phyloP scores from a whole-genome alignment of 148 eudicot species.

The Heliosperma pusillum region DNA sequence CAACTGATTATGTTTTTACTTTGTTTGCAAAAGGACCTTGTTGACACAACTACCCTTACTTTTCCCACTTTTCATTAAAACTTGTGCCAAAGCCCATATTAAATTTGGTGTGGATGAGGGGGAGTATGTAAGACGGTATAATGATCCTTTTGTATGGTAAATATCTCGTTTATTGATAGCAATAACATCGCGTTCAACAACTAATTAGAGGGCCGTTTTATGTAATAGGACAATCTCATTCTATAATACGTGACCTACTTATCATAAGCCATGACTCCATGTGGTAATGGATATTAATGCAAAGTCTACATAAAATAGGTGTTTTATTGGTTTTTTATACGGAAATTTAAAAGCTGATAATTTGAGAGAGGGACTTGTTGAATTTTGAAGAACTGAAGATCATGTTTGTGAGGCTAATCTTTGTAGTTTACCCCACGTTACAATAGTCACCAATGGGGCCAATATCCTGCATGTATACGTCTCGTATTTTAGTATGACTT shows the following conservation, averaged over 20 bases:
- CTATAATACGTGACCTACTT: neutral
- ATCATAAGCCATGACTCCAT: neutral
- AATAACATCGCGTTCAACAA: too few species aligned
- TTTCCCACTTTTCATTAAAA: too few species aligned
- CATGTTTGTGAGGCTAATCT: conserved; percentile 36
- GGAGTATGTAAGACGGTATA: too few species aligned
- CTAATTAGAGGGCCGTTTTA: too few species aligned
- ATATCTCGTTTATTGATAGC: too few species aligned
- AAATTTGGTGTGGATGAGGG: too few species aligned
- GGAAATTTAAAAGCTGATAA: conserved; percentile 15
- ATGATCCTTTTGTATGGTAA: too few species aligned
- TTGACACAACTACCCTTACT: too few species aligned
- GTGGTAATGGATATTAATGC: neutral
- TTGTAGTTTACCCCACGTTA: conserved; percentile 21
- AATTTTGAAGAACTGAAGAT: conserved; percentile 33
- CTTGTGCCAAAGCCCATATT: too few species aligned
- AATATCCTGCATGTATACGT: neutral
- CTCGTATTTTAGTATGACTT: neutral
- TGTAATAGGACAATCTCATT: neutral
- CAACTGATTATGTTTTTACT: too few species aligned
- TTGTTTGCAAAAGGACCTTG: too few species aligned
- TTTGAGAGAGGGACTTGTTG: conserved; percentile 3
- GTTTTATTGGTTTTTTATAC: neutral
- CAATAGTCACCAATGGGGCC: conserved; percentile 2
- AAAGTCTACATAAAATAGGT: neutral